Evolutionary conservation across 2,329 filamentous ascomycete species (phyloP).

Genomic region (Fusarium bulbicola): DNA sequence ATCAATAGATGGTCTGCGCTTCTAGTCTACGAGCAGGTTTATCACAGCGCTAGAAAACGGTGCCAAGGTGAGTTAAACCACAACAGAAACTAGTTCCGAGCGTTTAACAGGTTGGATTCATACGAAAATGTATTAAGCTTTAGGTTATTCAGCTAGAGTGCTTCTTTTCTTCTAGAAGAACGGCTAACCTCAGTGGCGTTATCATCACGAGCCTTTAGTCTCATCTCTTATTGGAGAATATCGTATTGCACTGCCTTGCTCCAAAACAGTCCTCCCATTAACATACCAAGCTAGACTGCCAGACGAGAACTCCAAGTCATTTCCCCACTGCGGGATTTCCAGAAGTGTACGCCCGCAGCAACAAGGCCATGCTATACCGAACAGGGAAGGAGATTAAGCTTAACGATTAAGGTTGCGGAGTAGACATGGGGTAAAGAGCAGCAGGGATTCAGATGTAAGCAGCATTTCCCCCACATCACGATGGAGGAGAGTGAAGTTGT

Average conservation of each 20-base stretch:
- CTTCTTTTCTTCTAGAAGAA: conserved; percentile 20
- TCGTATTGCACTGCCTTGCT: neutral
- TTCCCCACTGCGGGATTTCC: conserved; percentile 21
- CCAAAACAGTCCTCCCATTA: neutral
- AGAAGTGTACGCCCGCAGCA: conserved; percentile 11
- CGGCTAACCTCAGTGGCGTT: neutral
- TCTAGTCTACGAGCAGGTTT: neutral
- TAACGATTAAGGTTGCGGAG: conserved; percentile 28
- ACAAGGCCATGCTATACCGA: neutral
- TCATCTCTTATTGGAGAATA: neutral
- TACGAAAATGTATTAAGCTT: neutral
- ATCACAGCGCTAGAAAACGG: conserved; percentile 18
- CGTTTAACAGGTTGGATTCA: neutral
- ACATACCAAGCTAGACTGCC: neutral
- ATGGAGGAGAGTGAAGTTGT: neutral
- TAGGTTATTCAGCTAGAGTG: neutral
- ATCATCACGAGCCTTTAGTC: neutral
- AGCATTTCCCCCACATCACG: conserved; percentile 6
- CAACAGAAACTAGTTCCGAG: neutral
- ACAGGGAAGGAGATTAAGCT: conserved; percentile 29
- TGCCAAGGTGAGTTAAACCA: neutral
- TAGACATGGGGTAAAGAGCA: neutral
- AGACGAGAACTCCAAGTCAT: neutral
- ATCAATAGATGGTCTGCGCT: conserved; percentile 7
- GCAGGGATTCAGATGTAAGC: neutral